Base-by-base conservation (phyloP, 2,329 filamentous ascomycete species). In the Beauveria brongniartii region DNA sequence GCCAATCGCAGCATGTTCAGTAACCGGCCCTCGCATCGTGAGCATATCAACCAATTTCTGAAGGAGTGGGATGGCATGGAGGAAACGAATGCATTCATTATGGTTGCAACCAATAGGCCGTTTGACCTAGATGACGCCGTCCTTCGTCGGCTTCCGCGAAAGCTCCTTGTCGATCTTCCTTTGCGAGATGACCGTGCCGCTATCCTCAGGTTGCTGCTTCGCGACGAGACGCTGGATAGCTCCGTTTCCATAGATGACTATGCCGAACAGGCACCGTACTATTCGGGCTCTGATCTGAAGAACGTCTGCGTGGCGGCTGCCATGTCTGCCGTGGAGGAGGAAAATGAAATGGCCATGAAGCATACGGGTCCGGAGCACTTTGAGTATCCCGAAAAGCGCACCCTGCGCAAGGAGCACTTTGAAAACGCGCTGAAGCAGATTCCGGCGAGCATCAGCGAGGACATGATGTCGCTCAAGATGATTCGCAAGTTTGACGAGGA, bases 401-500 rank as follows among this genome's bases (percentile, higher is more conserved):
- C 64, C 3, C 79, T 99, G 34, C 79, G 77, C 3, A 74, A 76
- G 24, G 73, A 79, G 2, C 94, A 99, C 74, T 97, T 99, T 69
- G 89, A 92, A 18, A 88, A 85, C 66, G 94, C 91, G 2, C 80
- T 96, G 68, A 83, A 85, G 68, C 92, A 97, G 73, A 96, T 99
- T 66, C 90, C 88, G 61, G 92, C 94, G 0, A 95, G 90, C 68
- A 92, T 97, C 66, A 92, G 86, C 67, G 93, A 97, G 73, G 92
- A 99, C 69, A 97, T 97, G 93, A 81, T 85, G 54, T 91, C 86
- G 37, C 78, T 99, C 64, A 84, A 85, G 65, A 90, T 90, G 14
- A 96, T 99, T 68, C 84, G 91, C 67, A 95, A 95, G 75, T 99
- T 97, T 70, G 94, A 99, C 71, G 91, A 96, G 75, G 89, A 93